Conservation (phyloP, 805 yeast genomes). For the Priceomyces fermenticarens region DNA sequence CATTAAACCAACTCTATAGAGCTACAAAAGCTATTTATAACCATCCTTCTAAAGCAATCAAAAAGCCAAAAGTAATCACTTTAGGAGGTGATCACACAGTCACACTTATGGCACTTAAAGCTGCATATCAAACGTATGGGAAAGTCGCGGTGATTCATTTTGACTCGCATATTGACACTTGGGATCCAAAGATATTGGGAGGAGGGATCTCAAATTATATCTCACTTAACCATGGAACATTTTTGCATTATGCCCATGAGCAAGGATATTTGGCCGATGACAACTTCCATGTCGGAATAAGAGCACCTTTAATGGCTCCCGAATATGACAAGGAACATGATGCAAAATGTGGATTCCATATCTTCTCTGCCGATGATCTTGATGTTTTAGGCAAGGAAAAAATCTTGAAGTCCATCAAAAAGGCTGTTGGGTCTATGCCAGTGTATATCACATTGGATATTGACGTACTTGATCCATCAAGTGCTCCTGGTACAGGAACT, state of each 20-base stretch:
- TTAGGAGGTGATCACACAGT: conserved; percentile 65
- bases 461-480: conserved; percentile 70
- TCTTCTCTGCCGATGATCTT: conserved; percentile 46
- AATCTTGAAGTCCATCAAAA: conserved; percentile 33
- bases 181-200: conserved; percentile 62
- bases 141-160: conserved; percentile 56
- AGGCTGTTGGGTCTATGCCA: conserved; percentile 35
- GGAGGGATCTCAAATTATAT: conserved; percentile 61
- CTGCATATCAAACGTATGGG: conserved; percentile 49
- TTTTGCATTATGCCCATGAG: conserved; percentile 67
- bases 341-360: conserved; percentile 46
- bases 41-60: conserved; percentile 10
- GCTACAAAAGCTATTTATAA: conserved; percentile 37
- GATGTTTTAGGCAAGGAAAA: conserved; percentile 38
- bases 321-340: conserved; percentile 43
- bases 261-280: conserved; percentile 52
- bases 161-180: conserved; percentile 69
- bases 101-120: conserved; percentile 47
- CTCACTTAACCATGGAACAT: conserved; percentile 65
- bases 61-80: conserved; percentile 39
- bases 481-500: conserved; percentile 79
- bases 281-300: conserved; percentile 59
- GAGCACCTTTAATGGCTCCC: conserved; percentile 57
- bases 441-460: conserved; percentile 49
- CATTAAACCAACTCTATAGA: conserved; percentile 56